These are phyloP conservation scores for Geotrichum restrictum DNA, from an alignment of 1,139 yeast genomes.

Conservation along the genomic window DNA sequence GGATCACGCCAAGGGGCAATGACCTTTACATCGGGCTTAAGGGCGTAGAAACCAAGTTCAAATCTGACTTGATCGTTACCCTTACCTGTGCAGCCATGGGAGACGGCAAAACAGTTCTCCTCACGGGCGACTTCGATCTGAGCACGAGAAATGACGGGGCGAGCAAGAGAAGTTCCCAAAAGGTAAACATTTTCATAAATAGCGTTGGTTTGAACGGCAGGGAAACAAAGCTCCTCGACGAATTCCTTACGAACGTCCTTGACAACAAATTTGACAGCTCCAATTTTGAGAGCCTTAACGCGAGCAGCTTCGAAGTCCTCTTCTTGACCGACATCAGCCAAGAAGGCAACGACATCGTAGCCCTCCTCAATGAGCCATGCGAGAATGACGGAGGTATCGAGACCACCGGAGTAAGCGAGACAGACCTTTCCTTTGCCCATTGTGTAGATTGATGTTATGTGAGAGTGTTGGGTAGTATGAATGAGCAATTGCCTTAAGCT, in stretches of 20 bases:
- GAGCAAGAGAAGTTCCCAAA: constrained; percentile 93
- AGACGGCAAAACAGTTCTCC: constrained; percentile 96
- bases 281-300: constrained; percentile 91
- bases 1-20: constrained; percentile 99
- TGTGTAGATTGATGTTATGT: background rate
- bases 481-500: background rate
- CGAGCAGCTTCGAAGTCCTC: constrained; percentile 98
- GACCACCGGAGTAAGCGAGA: constrained; percentile 98
- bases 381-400: constrained; percentile 93
- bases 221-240: constrained; percentile 87
- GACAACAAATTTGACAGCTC: constrained; percentile 91
- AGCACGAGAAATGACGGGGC: constrained; percentile 98
- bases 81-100: constrained; percentile 99
- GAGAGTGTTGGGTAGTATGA: background rate
- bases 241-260: constrained; percentile 94
- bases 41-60: constrained; percentile 92
- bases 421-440: constrained; percentile 98
- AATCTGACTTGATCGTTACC: constrained; percentile 99
- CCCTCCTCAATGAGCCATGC: constrained; percentile 98
- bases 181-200: constrained; percentile 95
- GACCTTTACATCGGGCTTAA: constrained; percentile 93
- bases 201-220: constrained; percentile 96
- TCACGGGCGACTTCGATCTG: constrained; percentile 95
- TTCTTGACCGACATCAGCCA: constrained; percentile 98
- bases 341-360: constrained; percentile 94